phyloP scores from a whole-genome alignment of 768 basidiomycete species.

The Phanerochaete carnosa region DNA sequence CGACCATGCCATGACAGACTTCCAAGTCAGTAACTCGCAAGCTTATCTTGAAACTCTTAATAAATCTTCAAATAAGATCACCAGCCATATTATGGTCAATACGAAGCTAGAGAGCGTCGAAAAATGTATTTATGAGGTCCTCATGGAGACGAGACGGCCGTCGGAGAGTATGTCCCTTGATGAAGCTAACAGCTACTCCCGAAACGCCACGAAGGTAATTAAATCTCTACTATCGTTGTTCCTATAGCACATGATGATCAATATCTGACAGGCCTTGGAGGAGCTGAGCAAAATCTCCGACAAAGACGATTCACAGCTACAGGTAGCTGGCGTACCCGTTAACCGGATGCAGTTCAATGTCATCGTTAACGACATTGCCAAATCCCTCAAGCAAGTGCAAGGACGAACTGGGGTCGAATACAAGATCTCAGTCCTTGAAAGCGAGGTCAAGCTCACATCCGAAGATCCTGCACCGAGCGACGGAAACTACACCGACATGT shows the following conservation, averaged over 20 bases:
- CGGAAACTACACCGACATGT: not conserved
- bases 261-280: not conserved
- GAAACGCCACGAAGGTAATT: not conserved
- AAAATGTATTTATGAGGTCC: not conserved
- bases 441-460: not conserved
- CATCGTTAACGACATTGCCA: not conserved
- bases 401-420: not conserved
- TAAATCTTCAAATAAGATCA: not conserved
- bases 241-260: too few relatives aligned
- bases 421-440: not conserved
- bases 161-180: not conserved
- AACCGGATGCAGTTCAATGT: not conserved
- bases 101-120: not conserved
- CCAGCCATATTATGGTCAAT: not conserved
- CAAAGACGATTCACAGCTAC: not conserved
- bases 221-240: not conserved
- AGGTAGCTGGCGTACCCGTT: not conserved
- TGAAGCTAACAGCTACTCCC: not conserved
- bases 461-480: not conserved
- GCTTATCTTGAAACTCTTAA: not conserved
- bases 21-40: not conserved
- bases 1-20: not conserved
- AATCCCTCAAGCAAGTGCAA: not conserved
- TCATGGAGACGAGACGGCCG: not conserved
- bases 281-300: not conserved